Evolutionary conservation across 345 rosid species (phyloP).

Genomic region (Euphorbia peplus): DNA sequence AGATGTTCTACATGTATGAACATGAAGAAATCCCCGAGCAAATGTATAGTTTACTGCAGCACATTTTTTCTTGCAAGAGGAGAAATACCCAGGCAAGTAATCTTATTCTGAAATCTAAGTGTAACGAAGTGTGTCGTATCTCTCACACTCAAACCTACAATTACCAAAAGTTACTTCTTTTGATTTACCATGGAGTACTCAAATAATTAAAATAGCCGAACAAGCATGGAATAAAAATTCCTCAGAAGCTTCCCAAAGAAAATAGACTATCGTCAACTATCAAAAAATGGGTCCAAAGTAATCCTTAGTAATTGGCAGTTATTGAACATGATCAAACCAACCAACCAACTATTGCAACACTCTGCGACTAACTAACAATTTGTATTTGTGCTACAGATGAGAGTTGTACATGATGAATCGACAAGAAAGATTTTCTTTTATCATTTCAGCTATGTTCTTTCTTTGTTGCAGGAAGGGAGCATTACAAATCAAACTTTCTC

Average conservation of each 20-base stretch:
- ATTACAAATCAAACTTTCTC: not conserved
- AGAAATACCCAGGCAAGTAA: too few species aligned
- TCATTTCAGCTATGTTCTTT: not conserved
- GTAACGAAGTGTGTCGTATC: not conserved
- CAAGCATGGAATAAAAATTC: not conserved
- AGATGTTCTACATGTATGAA: not conserved
- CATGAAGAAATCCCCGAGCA: too few species aligned
- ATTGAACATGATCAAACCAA: not conserved
- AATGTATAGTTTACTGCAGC: too few species aligned
- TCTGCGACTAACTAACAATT: not conserved
- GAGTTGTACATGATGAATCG: not conserved
- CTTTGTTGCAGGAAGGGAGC: constrained; percentile 1
- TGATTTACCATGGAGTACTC: too few species aligned
- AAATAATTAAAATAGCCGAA: not conserved
- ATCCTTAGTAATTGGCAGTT: not conserved
- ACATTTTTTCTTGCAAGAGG: too few species aligned
- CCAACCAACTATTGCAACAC: not conserved
- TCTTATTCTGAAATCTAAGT: too few species aligned
- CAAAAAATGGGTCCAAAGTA: not conserved
- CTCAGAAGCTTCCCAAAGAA: not conserved
- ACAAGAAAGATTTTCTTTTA: not conserved
- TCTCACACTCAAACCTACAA: not conserved
- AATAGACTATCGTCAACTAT: not conserved
- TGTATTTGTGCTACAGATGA: not conserved
- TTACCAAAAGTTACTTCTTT: not conserved